Evolutionary conservation across 2,329 filamentous ascomycete genomes (phyloP), one percentile per base, ranked within the genome.

Genomic region (Calycina herbarum): DNA sequence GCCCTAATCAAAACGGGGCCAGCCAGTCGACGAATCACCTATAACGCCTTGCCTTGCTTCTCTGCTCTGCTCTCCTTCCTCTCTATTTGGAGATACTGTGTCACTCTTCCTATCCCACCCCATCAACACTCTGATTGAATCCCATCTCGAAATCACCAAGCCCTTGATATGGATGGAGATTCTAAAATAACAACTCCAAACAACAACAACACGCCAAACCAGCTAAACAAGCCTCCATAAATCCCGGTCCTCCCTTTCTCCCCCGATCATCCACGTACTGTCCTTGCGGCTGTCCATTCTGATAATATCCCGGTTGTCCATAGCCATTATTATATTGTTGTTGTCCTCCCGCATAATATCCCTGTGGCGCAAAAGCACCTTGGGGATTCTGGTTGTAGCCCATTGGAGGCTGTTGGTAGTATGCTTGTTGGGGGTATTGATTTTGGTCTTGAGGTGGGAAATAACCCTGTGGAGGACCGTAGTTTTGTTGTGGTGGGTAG

Each of bases 131-230:
- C 27, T 2, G 2, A 29, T 29, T 29, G 20, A 20, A 20, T 20
- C 20, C 20, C 20, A 20, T 29, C 27, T 3, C 4, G 27, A 29
- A 29, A 29, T 4, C 27, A 29, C 24, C 59, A n/a, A 29, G 4
- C 10, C 7, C 31, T 29, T 29, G 27, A 29, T 2, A 29, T 29
- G 27, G 27, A 29, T 29, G 27, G 4, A 29, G 27, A 27, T 45
- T 58, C 71, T 80, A 82, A 69, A 83, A 82, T 72, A 83, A 72
- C 67, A 80, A 77, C 69, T 83, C 82, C 75, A 83, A 77, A 76
- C 82, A 83, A 70, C 82, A 83, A 70, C 82, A 83, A 71, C 81
- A 82, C 45, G 82, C 81, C 73, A 82, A 68, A 63, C 76, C 77
- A 10, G 77, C 82, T 66, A 81, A 73, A 56, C 81, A 68, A 17